A percentile compares a stretch with the other conserved stretches of the same genome.
These are phyloP conservation scores for Cytospora leucostoma DNA, from an alignment of 2,329 filamentous ascomycete genomes.

Conservation along the genomic window DNA sequence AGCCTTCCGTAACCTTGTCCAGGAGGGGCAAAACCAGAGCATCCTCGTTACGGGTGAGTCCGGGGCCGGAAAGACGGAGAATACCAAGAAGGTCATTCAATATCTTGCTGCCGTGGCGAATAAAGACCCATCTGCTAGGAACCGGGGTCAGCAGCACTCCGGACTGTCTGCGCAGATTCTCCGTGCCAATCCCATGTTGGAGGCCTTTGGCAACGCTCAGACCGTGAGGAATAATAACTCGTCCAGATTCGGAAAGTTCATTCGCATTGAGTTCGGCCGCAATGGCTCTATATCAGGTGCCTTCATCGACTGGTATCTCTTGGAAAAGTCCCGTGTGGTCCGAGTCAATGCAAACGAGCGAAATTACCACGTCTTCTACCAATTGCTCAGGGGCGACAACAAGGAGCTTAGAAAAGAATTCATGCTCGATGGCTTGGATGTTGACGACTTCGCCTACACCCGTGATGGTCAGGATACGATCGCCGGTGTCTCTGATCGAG, in stretches of 20 bases:
- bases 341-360: constrained; percentile 83
- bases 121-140: constrained; percentile 69
- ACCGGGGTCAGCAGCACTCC: constrained; percentile 67
- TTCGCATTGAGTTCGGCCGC: constrained; percentile 90
- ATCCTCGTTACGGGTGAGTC: constrained; percentile 98
- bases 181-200: constrained; percentile 92
- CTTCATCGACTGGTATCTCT: constrained; percentile 96
- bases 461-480: constrained; percentile 90
- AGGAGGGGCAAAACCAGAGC: constrained; percentile 94
- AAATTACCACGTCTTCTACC: constrained; percentile 98
- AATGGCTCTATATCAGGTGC: constrained; percentile 90
- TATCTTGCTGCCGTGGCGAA: constrained; percentile 94
- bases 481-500: constrained; percentile 81
- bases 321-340: constrained; percentile 98
- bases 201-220: constrained; percentile 97
- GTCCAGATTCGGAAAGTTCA: constrained; percentile 97
- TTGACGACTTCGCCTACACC: constrained; percentile 90
- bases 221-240: constrained; percentile 98
- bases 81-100: constrained; percentile 99
- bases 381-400: constrained; percentile 84
- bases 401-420: constrained; percentile 72
- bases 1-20: constrained; percentile 92
- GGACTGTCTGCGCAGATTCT: constrained; percentile 96
- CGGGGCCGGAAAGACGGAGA: constrained; percentile 96
- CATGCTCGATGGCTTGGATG: constrained; percentile 70